Percentiles rank a stretch among this genome's conserved stretches.
Evolutionary conservation across 2,329 filamentous ascomycete genomes (phyloP).

Genomic region (Leptographium radiaticola): DNA sequence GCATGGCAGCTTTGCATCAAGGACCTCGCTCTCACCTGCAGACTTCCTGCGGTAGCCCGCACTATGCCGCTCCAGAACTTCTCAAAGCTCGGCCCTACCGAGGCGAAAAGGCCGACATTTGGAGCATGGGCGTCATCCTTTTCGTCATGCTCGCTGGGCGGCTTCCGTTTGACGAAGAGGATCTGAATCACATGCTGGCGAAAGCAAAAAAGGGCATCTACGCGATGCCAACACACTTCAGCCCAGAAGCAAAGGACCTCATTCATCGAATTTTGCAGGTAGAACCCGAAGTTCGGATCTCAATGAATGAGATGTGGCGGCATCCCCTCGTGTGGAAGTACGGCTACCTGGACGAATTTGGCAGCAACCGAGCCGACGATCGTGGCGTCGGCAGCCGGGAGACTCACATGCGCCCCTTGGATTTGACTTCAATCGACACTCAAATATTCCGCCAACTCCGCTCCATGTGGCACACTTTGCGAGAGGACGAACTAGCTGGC

Average conservation of each 20-base stretch:
- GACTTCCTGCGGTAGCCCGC: slow-evolving; percentile 90
- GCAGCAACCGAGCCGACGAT: slow-evolving; percentile 36
- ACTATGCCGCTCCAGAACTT: slow-evolving; percentile 91
- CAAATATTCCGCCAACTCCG: slow-evolving; percentile 77
- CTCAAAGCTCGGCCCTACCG: slow-evolving; percentile 66
- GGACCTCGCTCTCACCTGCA: slow-evolving; percentile 64
- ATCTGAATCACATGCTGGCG: slow-evolving; percentile 48
- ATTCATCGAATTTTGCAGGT: slow-evolving; percentile 68
- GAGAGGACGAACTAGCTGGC: slow-evolving; percentile 55
- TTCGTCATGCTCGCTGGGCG: slow-evolving; percentile 76
- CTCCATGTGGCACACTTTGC: slow-evolving; percentile 81
- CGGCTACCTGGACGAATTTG: slow-evolving; percentile 57
- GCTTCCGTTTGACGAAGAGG: slow-evolving; percentile 66
- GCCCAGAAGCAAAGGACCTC: slow-evolving; percentile 59
- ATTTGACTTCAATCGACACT: slow-evolving; percentile 57
- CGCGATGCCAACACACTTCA: slow-evolving; percentile 49
- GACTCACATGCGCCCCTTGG: slow-evolving; percentile 43
- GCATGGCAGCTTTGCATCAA: slow-evolving; percentile 87
- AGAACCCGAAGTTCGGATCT: slow-evolving; percentile 67
- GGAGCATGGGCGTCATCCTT: slow-evolving; percentile 84
- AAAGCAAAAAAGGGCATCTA: slow-evolving; percentile 48
- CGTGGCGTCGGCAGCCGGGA: slow-evolving; percentile 43
- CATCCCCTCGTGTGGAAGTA: slow-evolving; percentile 83
- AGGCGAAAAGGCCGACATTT: slow-evolving; percentile 80
- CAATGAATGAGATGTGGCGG: slow-evolving; percentile 68